Base-by-base conservation (phyloP, 2,329 filamentous ascomycete species). In the Biscogniauxia marginata region DNA sequence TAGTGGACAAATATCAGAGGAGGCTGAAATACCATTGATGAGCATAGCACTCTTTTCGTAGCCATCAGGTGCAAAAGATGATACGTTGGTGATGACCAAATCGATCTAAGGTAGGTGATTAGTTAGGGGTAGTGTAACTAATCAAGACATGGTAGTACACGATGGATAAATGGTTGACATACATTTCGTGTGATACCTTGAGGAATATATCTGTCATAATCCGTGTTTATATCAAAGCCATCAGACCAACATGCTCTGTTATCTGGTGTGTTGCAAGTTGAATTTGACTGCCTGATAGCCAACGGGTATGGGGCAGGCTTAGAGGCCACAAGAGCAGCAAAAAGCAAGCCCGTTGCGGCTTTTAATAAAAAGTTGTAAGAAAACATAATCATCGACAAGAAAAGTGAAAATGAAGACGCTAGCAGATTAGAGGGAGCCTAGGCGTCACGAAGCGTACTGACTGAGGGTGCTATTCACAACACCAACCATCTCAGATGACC, bases 231-330 rank as follows among this genome's bases (percentile, higher is more conserved):
- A 25, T 23, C 20, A 22, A 48, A 48, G 9, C 23, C 46, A n/a
- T 23, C 16, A n/a, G 19, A 22, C 46, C 46, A 48, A n/a, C 23
- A 25, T 5, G 23, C 24, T 34, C 48, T 8, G 18, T 49, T 20
- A 20, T 49, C 48, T 30, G 48, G 48, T 19, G 48, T 49, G 25
- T 49, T 49, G 48, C 48, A 49, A 9, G 22, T 49, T 49, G 48
- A 20, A n/a, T 25, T 25, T 3, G 48, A 49, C 48, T 49, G 48
- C 18, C 48, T 23, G 18, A 7, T 16, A 20, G 19, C 48, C 48
- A 49, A 49, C 8, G n/a, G n/a, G 8, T 49, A 18, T 2, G 23
- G 18, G 25, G 24, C 11, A 18, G 22, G 48, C 5, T 9, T 49
- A 34, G 48, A 49, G 24, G 16, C 18, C 18, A 18, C 48, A 19